Conservation (phyloP, 176 grass and related monocot species). For the Carex scoparia region DNA sequence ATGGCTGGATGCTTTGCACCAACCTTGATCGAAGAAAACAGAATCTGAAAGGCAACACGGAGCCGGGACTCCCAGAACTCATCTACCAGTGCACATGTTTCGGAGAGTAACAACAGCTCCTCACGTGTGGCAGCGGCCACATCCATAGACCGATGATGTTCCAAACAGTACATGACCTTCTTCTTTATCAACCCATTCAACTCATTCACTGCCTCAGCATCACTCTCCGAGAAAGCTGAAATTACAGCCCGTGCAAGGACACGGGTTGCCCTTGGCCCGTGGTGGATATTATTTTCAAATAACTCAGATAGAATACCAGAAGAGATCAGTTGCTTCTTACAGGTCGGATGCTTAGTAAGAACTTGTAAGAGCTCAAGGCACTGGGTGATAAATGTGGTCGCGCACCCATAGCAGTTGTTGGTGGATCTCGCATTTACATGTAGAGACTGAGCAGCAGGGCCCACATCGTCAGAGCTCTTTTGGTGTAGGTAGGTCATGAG, state of each 20-base stretch:
- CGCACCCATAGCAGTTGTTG: constrained; percentile 89
- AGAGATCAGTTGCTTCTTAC: constrained; percentile 77
- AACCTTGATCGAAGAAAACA: constrained; percentile 95
- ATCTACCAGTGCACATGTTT: constrained; percentile 81
- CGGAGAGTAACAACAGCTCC: constrained; percentile 84
- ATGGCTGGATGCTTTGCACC: constrained; percentile 98
- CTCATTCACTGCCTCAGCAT: constrained; percentile 77
- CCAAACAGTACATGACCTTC: constrained; percentile 96
- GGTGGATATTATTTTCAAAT: constrained; percentile 98
- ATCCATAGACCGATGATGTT: constrained; percentile 97
- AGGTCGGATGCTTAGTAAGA: constrained; percentile 76
- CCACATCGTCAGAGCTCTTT: constrained; percentile 57
- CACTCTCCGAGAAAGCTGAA: constrained; percentile 85
- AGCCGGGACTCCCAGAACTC: constrained; percentile 94
- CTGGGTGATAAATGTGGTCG: constrained; percentile 83
- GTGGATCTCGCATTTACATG: constrained; percentile 51
- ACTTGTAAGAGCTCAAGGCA: constrained; percentile 93
- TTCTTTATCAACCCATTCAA: constrained; percentile 88
- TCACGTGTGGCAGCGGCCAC: constrained; percentile 82
- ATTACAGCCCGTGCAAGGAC: constrained; percentile 75
- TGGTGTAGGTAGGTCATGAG: constrained; percentile 85
- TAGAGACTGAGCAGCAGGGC: constrained; percentile 48
- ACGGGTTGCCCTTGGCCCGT: constrained; percentile 67
- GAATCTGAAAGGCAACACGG: constrained; percentile 79
- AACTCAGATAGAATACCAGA: constrained; percentile 81